phyloP scores from a whole-genome alignment of 176 grass and related monocot genomes.

The Oryza nivara region DNA sequence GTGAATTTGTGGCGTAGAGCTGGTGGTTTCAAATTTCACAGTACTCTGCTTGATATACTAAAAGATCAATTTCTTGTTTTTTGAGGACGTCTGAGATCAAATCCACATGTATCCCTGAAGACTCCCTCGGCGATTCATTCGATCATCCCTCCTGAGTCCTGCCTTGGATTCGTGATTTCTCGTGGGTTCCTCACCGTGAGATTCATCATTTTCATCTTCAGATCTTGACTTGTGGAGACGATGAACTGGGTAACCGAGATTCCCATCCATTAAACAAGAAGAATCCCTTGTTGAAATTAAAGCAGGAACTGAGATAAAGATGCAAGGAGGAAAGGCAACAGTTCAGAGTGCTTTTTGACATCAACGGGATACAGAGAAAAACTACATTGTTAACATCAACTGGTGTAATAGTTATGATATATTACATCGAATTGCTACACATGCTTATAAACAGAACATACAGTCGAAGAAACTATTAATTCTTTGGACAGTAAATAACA shows the following conservation, averaged over 20 bases:
- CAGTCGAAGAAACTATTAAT: conserved; percentile 41
- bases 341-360: conserved; percentile 4
- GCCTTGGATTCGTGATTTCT: not conserved
- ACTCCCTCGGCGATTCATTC: no score
- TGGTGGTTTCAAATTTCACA: no score
- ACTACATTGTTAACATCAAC: conserved; percentile 49
- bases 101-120: no score
- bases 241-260: no score
- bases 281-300: not conserved
- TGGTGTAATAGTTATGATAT: conserved; percentile 40
- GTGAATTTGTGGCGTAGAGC: no score
- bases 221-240: not conserved
- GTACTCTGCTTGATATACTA: not conserved
- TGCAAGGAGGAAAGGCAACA: no score
- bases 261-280: not conserved
- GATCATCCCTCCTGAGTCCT: no score
- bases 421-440: conserved; percentile 49
- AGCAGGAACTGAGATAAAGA: not conserved
- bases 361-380: conserved; percentile 25
- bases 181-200: not conserved
- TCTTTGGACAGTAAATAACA: conserved; percentile 46
- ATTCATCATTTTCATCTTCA: not conserved
- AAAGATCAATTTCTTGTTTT: not conserved
- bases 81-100: no score
- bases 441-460: conserved; percentile 59